Evolutionary conservation across 1,284 basidiomycete genomes (phyloP), one percentile per base, ranked within the genome.

Genomic region (Hemileia vastatrix): DNA sequence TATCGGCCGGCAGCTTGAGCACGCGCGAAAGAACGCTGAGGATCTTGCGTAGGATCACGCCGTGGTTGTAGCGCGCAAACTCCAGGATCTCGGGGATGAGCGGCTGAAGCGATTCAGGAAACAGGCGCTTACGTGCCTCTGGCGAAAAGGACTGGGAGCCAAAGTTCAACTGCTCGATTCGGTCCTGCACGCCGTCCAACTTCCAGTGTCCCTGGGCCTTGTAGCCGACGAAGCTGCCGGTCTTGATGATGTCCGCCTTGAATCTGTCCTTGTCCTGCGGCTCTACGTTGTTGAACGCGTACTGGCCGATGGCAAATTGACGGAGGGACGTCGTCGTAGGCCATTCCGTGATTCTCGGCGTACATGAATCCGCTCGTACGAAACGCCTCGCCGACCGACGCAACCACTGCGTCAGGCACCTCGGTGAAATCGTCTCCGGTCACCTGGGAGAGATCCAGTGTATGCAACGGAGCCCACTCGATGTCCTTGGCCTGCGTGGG

Each of bases 131-230:
- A 59, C 15, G 49, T 73, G 64, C n/a, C 67, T 54, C n/a, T n/a
- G n/a, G n/a, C n/a, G n/a, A 50, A 54, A 76, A 78, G 40, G 71
- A 66, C 36, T 71, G 68, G 2, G 68, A 68, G 43, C 77, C 78
- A 71, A 77, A 76, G 71, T 79, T 79, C 66, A 78, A 74, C 63
- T 78, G 77, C 61, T 77, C 76, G 57, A 79, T 78, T 1, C 76
- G 71, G 59, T 79, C 78, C 43, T 71, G 68, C 18, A 73, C 67
- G 2, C 74, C 76, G 45, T 73, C 65, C 27, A 74, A 65, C 33
- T 72, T 70, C 77, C 78, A 78, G 69, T 78, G 77, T 15, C 77
- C 78, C 63, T 75, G 76, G 57, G 77, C 76, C 65, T 79, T 79
- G 76, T 79, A 79, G 0, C 78, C 78, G n/a, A n/a, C n/a, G n/a